Percentiles rank a stretch among this genome's conserved stretches.
phyloP scores from a whole-genome alignment of 768 basidiomycete species.

The Termitomyces bulborhizus region DNA sequence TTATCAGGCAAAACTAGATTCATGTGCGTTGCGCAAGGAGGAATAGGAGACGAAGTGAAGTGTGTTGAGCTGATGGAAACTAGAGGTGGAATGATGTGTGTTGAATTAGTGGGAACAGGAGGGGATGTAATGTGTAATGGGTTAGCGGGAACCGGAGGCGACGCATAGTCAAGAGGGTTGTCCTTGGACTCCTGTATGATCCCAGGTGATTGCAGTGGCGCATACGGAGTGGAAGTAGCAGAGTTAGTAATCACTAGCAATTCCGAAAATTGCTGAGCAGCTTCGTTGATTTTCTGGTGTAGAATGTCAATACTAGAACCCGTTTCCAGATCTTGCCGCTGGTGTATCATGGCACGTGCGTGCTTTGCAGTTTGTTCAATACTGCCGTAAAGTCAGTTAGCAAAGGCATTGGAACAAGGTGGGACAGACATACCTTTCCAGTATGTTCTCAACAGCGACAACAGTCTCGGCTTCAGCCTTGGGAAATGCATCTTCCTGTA shows the following conservation, averaged over 20 bases:
- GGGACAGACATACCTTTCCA: slow-evolving; percentile 43
- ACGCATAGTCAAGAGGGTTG: slow-evolving; percentile 11
- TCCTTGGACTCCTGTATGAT: slow-evolving; percentile 12
- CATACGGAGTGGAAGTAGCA: slow-evolving; percentile 9
- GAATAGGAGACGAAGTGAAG: slow-evolving; percentile 6
- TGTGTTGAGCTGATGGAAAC: neutral
- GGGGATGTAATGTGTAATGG: slow-evolving; percentile 9
- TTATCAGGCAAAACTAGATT: slow-evolving; percentile 17
- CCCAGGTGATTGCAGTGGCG: slow-evolving; percentile 13
- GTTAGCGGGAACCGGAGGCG: slow-evolving; percentile 7
- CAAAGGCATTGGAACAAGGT: slow-evolving; percentile 1
- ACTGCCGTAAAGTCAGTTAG: slow-evolving; percentile 28
- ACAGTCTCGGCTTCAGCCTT: slow-evolving; percentile 25
- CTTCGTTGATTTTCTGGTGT: slow-evolving; percentile 45
- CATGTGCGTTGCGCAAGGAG: slow-evolving; percentile 14
- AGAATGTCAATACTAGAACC: slow-evolving; percentile 49
- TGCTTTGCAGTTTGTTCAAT: slow-evolving; percentile 58
- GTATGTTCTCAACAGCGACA: slow-evolving; percentile 40
- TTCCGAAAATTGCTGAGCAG: slow-evolving; percentile 46
- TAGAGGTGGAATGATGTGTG: neutral
- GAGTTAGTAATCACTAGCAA: slow-evolving; percentile 26
- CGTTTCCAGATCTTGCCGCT: slow-evolving; percentile 41
- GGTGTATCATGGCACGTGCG: slow-evolving; percentile 41
- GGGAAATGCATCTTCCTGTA: slow-evolving; percentile 19
- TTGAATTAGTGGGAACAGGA: slow-evolving; percentile 2